Base-by-base conservation (phyloP, 441 rosid species). In the Syzygium malaccense region DNA sequence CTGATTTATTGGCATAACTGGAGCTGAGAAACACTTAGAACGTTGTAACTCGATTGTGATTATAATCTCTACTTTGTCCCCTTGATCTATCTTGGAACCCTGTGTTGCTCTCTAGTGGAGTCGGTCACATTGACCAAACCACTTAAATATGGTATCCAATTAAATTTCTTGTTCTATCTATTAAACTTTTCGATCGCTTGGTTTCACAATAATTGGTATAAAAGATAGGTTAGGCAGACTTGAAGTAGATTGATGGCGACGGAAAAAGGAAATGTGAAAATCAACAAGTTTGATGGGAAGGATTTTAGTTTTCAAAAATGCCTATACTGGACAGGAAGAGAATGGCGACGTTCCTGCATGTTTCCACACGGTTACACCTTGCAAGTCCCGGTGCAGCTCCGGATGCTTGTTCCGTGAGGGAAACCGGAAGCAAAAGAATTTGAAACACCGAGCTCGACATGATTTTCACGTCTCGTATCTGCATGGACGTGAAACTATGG, bases 101-200 rank as follows among this genome's bases (percentile, higher is more conserved):
- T 28, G 2, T 28, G 30, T 1, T 5, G 66, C 7, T 60, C 66
- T 60, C 32, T 2, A 60, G 2, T 14, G 33, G 68, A 60, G 18
- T 3, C 6, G 33, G 18, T 60, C 13, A 14, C 68, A 14, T 0
- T 0, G 0, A 28, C 33, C 1, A 60, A 13, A 60, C 18, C 68
- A 14, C 2, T 2, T 60, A 60, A 13, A 60, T 60, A 14, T 14
- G 68, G 15, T 60, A 9, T 60, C 7, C 4, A 60, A 60, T 60
- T 60, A 14, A 6, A 14, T 28, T 15, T 2, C 68, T 60, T 28
- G 30, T 28, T 60, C 68, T 14, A 28, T 60, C 5, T n/a, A 58
- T 26, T 60, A 14, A 60, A 28, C 33, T 14, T 60, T 28, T 60
- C 2, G 0, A 28, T 60, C 0, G 1, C 33, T n/a, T 60, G 8